These are phyloP conservation scores for Populus deltoides DNA, from an alignment of 345 rosid genomes.

Conservation along the genomic window DNA sequence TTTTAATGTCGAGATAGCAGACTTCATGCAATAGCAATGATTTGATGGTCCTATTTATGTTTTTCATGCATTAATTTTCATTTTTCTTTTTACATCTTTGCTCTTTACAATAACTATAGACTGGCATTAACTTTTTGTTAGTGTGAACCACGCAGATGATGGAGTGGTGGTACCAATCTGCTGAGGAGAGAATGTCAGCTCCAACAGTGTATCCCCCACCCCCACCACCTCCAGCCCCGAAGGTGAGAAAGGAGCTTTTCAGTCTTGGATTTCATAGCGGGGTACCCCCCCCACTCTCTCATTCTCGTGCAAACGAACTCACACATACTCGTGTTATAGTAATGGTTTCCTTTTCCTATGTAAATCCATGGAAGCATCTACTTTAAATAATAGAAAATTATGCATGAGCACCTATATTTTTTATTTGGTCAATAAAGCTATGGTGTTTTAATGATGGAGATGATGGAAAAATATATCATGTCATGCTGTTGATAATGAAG, in stretches of 20 bases:
- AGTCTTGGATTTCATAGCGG: background rate
- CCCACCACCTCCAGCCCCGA: constrained; percentile 92
- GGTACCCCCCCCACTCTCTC: too few relatives aligned
- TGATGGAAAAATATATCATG: too few relatives aligned
- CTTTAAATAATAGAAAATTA: background rate
- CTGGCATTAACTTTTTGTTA: background rate
- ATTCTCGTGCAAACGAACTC: background rate
- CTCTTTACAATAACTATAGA: background rate
- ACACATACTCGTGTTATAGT: background rate
- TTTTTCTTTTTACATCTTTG: background rate
- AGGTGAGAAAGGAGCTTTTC: constrained; percentile 39
- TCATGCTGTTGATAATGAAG: background rate
- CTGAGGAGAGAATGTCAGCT: constrained; percentile 98
- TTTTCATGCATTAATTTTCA: background rate
- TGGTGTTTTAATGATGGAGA: too few relatives aligned
- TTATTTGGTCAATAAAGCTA: background rate
- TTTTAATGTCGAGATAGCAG: background rate
- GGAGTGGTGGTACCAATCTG: constrained; percentile 99
- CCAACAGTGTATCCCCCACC: constrained; percentile 97
- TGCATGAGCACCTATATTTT: background rate
- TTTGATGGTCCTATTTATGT: background rate
- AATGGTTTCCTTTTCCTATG: background rate
- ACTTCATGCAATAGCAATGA: background rate
- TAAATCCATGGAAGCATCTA: background rate
- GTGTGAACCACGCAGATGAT: constrained; percentile 62